Evolutionary conservation across 2,329 filamentous ascomycete species (phyloP).

Genomic region (Cordyceps sp.): DNA sequence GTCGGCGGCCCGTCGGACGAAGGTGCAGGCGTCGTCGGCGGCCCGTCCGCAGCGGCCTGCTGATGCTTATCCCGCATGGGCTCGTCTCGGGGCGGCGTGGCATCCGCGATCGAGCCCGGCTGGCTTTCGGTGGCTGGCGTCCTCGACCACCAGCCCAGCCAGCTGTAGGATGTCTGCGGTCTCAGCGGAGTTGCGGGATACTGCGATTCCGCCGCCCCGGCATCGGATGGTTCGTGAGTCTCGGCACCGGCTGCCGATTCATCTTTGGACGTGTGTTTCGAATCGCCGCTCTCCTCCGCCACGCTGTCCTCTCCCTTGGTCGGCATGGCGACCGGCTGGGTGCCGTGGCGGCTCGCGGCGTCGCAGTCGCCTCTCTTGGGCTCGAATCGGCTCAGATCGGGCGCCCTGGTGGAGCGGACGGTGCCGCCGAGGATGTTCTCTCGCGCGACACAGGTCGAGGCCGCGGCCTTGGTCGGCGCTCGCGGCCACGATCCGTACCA

Average conservation of each 20-base stretch:
- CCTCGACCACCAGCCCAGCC: conserved; percentile 35
- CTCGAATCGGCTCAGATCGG: conserved; percentile 36
- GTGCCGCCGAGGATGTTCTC: conserved; percentile 45
- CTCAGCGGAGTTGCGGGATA: conserved; percentile 1
- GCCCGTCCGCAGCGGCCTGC: conserved; percentile 6
- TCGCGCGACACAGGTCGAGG: conserved; percentile 42
- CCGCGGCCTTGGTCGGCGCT: conserved; percentile 37
- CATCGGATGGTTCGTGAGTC: no score
- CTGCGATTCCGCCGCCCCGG: not conserved
- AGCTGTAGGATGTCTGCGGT: conserved; percentile 25
- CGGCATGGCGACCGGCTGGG: no score
- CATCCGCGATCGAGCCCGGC: conserved; percentile 1
- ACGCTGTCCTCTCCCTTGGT: no score
- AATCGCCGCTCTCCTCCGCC: no score
- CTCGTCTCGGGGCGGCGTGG: not conserved
- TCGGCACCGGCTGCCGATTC: no score
- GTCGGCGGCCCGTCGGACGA: conserved; percentile 5
- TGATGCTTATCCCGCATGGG: conserved; percentile 6
- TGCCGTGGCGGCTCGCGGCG: no score
- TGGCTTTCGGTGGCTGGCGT: conserved; percentile 7
- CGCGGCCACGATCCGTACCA: conserved; percentile 50
- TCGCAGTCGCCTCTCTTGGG: no score
- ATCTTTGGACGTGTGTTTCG: no score
- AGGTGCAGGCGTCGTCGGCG: not conserved
- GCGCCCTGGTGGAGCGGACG: conserved; percentile 23